A percentile compares a stretch with the other conserved stretches of the same genome.
Conservation (phyloP, 169 alveolate species). For the Cryptosporidium andersoni region DNA sequence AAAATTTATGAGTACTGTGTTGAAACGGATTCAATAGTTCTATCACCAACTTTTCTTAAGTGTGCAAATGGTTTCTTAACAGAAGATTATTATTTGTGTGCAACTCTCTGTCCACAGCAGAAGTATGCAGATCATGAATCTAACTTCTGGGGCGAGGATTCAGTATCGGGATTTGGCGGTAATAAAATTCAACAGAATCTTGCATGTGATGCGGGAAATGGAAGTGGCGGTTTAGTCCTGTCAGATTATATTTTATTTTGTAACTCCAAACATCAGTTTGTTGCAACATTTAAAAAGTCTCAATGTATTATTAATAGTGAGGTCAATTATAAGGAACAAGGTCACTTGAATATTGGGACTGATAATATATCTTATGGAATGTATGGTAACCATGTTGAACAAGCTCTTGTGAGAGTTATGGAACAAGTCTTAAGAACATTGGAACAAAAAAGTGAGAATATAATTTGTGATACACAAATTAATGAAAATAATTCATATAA, state of each 20-base stretch:
- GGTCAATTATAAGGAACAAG: neutral
- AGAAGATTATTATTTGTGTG: constrained; percentile 62
- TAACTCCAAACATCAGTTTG: constrained; percentile 67
- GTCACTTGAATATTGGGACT: no score
- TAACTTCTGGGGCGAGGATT: constrained; percentile 69
- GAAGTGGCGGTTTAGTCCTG: constrained; percentile 28
- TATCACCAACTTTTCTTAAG: constrained; percentile 54
- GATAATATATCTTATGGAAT: neutral
- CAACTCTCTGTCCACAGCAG: constrained; percentile 64
- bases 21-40: constrained; percentile 17
- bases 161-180: constrained; percentile 59
- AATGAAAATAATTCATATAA: no score
- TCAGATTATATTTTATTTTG: constrained; percentile 49
- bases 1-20: constrained; percentile 59
- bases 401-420: constrained; percentile 52
- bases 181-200: constrained; percentile 59
- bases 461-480: no score
- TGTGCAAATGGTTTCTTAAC: constrained; percentile 68
- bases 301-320: neutral
- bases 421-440: no score
- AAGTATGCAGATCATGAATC: constrained; percentile 70
- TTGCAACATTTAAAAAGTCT: constrained; percentile 53
- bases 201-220: constrained; percentile 17
- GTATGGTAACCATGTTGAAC: constrained; percentile 47
- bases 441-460: no score